These are phyloP conservation scores for Candida nitratophila DNA, from an alignment of 805 yeast genomes.

Conservation along the genomic window DNA sequence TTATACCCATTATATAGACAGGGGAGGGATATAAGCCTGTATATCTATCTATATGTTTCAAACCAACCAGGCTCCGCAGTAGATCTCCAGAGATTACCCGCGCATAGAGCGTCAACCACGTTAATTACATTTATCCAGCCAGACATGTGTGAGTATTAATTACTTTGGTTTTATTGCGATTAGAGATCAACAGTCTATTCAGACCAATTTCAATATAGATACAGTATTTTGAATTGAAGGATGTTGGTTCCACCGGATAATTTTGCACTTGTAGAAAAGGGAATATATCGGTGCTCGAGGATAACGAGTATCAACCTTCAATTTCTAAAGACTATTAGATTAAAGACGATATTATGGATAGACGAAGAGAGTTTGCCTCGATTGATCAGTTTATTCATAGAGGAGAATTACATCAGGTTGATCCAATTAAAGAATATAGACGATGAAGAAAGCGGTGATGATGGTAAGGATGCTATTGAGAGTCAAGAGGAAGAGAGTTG, in stretches of 20 bases:
- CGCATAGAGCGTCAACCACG: background rate
- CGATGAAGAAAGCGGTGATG: background rate
- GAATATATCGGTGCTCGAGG: slow-evolving; percentile 75
- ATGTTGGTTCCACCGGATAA: slow-evolving; percentile 93
- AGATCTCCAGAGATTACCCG: no score
- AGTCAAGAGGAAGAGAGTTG: slow-evolving; percentile 35
- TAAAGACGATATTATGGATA: slow-evolving; percentile 63
- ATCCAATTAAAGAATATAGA: slow-evolving; percentile 29
- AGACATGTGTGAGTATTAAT: no score
- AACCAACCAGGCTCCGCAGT: no score
- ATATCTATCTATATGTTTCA: no score
- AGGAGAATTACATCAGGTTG: slow-evolving; percentile 45
- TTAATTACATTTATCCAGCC: no score
- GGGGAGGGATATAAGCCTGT: no score
- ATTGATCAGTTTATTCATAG: slow-evolving; percentile 58
- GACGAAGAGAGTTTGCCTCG: slow-evolving; percentile 85
- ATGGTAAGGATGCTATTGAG: background rate
- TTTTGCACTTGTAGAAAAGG: slow-evolving; percentile 86
- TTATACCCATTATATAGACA: no score
- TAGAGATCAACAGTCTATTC: no score
- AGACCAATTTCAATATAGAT: no score
- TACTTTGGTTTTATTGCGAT: no score
- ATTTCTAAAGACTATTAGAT: slow-evolving; percentile 64
- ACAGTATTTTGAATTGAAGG: no score
- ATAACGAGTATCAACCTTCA: slow-evolving; percentile 71